These are phyloP conservation scores for Aspergillus haitiensis DNA, from an alignment of 495 filamentous ascomycete genomes.

Conservation along the genomic window DNA sequence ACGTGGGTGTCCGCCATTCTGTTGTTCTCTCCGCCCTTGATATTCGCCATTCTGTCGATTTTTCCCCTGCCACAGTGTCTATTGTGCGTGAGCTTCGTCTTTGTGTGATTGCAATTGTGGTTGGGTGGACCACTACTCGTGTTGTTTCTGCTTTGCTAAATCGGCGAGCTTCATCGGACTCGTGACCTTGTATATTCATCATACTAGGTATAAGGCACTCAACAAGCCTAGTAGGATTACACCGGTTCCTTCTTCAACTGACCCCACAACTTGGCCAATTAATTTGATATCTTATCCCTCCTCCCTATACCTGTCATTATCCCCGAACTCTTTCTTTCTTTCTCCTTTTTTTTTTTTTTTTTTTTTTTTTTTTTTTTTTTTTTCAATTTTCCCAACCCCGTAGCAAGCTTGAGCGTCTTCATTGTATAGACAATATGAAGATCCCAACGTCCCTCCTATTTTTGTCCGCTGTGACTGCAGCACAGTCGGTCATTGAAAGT, in stretches of 20 bases:
- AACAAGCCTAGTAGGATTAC: too few relatives aligned
- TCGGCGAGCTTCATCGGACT: conserved; percentile 33
- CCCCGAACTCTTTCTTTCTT: background rate
- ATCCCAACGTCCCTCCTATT: conserved; percentile 41
- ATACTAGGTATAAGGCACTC: background rate
- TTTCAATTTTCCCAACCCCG: background rate
- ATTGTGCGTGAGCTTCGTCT: conserved; percentile 48
- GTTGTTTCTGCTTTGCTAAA: conserved; percentile 45
- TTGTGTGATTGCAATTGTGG: conserved; percentile 50
- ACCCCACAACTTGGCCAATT: background rate
- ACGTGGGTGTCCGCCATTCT: conserved; percentile 53
- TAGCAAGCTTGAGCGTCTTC: background rate
- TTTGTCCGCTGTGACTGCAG: conserved; percentile 56
- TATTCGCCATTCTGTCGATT: conserved; percentile 47
- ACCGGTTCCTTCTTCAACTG: background rate
- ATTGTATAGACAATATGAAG: conserved; percentile 40
- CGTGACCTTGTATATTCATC: conserved; percentile 24
- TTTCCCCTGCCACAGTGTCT: conserved; percentile 46
- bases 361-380: too few relatives aligned
- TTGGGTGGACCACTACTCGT: conserved; percentile 50
- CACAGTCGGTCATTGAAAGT: conserved; percentile 62
- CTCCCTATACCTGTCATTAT: background rate
- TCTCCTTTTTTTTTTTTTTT: background rate
- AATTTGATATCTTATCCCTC: background rate
- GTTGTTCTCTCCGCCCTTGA: conserved; percentile 47